Percentiles rank a stretch among this genome's conserved stretches.
Conservation (phyloP, 1,284 basidiomycete genomes). For the Phellopilus nigrolimitatus region DNA sequence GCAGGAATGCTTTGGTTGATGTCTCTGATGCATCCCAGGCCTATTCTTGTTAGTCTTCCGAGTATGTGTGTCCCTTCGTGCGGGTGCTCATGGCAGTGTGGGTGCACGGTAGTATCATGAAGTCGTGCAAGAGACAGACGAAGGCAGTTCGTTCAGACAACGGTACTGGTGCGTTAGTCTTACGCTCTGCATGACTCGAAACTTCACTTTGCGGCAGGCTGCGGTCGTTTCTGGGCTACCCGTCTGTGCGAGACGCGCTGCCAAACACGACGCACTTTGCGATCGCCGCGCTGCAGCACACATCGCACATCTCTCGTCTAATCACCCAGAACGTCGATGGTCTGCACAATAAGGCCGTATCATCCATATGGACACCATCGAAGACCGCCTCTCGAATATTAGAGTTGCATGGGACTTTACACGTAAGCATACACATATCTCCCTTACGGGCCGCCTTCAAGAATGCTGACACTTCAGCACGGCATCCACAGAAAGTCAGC, state of each 20-base stretch:
- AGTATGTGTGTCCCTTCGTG: neutral
- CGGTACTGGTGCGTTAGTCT: conserved; percentile 59
- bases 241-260: conserved; percentile 69
- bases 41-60: conserved; percentile 46
- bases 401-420: conserved; percentile 87
- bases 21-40: conserved; percentile 33
- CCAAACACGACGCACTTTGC: conserved; percentile 88
- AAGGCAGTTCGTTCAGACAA: conserved; percentile 66
- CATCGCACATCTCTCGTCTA: conserved; percentile 56
- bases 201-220: conserved; percentile 44
- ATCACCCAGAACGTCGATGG: conserved; percentile 95
- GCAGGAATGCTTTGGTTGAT: neutral
- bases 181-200: no score
- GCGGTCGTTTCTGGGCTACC: conserved; percentile 82
- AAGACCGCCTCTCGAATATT: conserved; percentile 50
- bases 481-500: conserved; percentile 53
- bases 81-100: conserved; percentile 11
- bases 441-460: conserved; percentile 2
- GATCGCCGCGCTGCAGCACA: conserved; percentile 75
- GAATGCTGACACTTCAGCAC: conserved; percentile 13
- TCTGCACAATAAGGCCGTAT: conserved; percentile 74
- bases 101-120: conserved; percentile 79
- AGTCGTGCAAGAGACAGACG: conserved; percentile 63
- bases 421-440: conserved; percentile 42
- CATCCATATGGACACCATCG: conserved; percentile 33